phyloP scores from a whole-genome alignment of 495 filamentous ascomycete genomes.

The Penicillium crystallinum region DNA sequence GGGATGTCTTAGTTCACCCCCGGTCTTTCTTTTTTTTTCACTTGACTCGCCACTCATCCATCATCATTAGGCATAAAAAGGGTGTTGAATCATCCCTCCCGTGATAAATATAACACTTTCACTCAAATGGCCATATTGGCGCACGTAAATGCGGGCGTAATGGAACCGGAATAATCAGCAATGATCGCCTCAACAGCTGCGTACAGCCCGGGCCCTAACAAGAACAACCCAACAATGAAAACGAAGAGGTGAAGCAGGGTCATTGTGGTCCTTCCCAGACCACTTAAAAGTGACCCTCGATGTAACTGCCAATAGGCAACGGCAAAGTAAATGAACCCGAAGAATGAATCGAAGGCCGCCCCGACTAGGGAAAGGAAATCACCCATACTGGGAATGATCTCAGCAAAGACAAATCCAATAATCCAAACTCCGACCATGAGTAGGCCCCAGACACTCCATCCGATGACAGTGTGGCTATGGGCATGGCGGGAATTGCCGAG shows the following conservation, averaged over 20 bases:
- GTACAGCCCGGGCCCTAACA: slow-evolving; percentile 49
- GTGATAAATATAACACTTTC: neutral
- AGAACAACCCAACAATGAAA: slow-evolving; percentile 39
- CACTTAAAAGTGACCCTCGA: slow-evolving; percentile 27
- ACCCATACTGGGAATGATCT: slow-evolving; percentile 47
- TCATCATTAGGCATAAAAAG: neutral
- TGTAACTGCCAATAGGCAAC: slow-evolving; percentile 48
- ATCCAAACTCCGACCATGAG: slow-evolving; percentile 43
- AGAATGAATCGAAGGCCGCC: slow-evolving; percentile 36
- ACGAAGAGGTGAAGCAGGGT: slow-evolving; percentile 39
- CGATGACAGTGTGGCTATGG: slow-evolving; percentile 44
- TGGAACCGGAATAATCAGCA: slow-evolving; percentile 35
- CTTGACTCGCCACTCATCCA: neutral
- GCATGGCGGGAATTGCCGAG: slow-evolving; percentile 43
- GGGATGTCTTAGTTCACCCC: neutral
- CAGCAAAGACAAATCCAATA: slow-evolving; percentile 45
- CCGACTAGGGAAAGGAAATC: slow-evolving; percentile 49
- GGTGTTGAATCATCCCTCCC: neutral
- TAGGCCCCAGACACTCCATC: slow-evolving; percentile 45
- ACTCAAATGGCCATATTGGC: slow-evolving; percentile 37
- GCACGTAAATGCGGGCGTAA: slow-evolving; percentile 43
- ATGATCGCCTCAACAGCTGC: slow-evolving; percentile 50
- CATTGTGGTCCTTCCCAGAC: slow-evolving; percentile 27
- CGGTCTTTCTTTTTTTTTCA: neutral
- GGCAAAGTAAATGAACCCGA: slow-evolving; percentile 44